These are phyloP conservation scores for Aspergillus sp. DNA, from an alignment of 2,329 filamentous ascomycete species.

Conservation along the genomic window DNA sequence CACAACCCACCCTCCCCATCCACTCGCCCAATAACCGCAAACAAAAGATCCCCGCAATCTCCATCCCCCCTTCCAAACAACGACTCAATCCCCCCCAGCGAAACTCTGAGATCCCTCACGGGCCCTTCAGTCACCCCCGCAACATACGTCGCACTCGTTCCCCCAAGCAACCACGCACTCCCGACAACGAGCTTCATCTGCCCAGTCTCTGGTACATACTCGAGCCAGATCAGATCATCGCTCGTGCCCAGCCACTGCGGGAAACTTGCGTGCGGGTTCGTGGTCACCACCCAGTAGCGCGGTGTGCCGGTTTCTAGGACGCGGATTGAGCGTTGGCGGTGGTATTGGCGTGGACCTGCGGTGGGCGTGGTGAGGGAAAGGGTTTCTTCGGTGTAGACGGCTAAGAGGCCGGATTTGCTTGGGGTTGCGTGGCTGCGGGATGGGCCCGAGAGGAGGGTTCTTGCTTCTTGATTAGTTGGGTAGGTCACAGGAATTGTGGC, in stretches of 20 bases:
- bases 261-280: neutral
- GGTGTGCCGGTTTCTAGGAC: neutral
- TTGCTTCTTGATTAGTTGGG: too few species aligned
- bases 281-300: neutral
- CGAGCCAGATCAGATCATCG: neutral
- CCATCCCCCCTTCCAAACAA: neutral
- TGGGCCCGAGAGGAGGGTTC: too few species aligned
- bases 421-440: too few species aligned
- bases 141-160: neutral
- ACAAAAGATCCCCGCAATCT: neutral
- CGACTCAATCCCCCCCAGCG: too few species aligned
- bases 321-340: neutral
- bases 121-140: neutral
- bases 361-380: too few species aligned
- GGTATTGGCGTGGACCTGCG: too few species aligned
- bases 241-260: neutral
- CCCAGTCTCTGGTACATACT: neutral
- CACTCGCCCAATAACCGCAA: neutral
- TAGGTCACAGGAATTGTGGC: too few species aligned
- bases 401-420: too few species aligned
- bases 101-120: neutral
- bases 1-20: neutral
- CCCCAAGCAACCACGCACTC: neutral
- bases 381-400: too few species aligned
- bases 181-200: neutral